These are phyloP conservation scores for Aureobasidium sp. DNA, from an alignment of 2,329 filamentous ascomycete species.

Conservation along the genomic window DNA sequence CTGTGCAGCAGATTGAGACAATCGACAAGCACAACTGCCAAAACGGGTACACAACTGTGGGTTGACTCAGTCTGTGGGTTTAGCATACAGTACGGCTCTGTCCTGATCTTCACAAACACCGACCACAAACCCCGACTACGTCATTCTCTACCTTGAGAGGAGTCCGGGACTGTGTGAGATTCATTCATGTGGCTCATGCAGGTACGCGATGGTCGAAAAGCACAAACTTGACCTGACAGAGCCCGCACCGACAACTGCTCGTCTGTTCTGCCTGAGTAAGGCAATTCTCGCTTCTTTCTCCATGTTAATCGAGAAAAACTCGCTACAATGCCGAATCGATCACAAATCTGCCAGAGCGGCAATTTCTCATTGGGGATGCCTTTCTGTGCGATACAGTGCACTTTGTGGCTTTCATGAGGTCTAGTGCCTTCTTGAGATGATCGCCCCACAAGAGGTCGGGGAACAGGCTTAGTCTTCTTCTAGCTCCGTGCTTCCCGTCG, in stretches of 20 bases:
- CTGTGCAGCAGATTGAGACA: slow-evolving; percentile 6
- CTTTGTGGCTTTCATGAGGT: background rate
- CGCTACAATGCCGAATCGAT: background rate
- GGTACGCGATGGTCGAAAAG: slow-evolving; percentile 1
- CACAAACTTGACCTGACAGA: background rate
- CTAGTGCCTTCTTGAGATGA: background rate
- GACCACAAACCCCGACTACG: background rate
- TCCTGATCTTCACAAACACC: slow-evolving; percentile 1
- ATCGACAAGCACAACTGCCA: slow-evolving; percentile 1
- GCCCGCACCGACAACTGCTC: background rate
- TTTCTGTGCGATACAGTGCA: background rate
- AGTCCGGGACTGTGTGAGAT: background rate
- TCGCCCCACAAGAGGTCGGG: slow-evolving; percentile 6
- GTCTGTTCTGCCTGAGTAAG: background rate
- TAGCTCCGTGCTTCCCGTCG: background rate
- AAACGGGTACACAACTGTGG: background rate
- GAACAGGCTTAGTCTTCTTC: slow-evolving; percentile 6
- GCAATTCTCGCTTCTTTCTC: background rate
- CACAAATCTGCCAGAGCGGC: background rate
- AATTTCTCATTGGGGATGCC: background rate
- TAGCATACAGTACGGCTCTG: background rate
- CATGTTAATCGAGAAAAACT: background rate
- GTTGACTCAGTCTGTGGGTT: slow-evolving; percentile 4
- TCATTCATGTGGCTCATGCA: background rate
- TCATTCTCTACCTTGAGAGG: background rate